Percentiles rank a stretch among this genome's conserved stretches.
Conservation (phyloP, 495 filamentous ascomycete genomes). For the Penicillium fimorum region DNA sequence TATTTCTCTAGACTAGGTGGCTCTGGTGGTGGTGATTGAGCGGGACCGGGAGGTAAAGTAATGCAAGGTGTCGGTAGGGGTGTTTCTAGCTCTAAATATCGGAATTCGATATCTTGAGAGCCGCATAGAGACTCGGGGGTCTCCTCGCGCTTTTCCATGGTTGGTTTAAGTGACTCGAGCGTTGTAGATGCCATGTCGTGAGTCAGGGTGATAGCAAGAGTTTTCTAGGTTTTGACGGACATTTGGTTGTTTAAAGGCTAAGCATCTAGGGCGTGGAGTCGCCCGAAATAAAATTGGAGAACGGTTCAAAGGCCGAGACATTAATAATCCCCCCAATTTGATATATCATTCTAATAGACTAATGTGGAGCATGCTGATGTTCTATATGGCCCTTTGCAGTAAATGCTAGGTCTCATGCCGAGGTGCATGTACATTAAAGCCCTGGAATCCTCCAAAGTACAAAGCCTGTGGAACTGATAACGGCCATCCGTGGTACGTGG, state of each 20-base stretch:
- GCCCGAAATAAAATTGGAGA: neutral
- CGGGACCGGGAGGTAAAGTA: slow-evolving; percentile 28
- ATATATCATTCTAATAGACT: neutral
- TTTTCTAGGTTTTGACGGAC: neutral
- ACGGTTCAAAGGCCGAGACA: neutral
- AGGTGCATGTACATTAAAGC: no score
- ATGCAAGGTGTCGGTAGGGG: slow-evolving; percentile 57
- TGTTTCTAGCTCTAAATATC: slow-evolving; percentile 74
- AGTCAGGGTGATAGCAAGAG: neutral
- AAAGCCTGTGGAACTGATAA: neutral
- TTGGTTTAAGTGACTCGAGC: neutral
- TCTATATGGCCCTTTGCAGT: neutral
- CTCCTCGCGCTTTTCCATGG: slow-evolving; percentile 20
- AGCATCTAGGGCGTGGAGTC: slow-evolving; percentile 7
- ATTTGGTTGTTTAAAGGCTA: neutral
- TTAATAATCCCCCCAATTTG: neutral
- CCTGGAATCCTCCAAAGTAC: neutral
- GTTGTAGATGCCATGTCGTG: neutral
- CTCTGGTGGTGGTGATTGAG: slow-evolving; percentile 46
- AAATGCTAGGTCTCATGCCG: neutral
- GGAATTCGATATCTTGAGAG: slow-evolving; percentile 54
- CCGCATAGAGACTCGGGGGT: slow-evolving; percentile 21
- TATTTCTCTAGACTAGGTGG: slow-evolving; percentile 66
- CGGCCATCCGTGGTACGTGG: no score
- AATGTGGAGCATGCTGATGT: neutral